phyloP scores from a whole-genome alignment of 2,329 filamentous ascomycete species.

The Botrytis paeoniae region DNA sequence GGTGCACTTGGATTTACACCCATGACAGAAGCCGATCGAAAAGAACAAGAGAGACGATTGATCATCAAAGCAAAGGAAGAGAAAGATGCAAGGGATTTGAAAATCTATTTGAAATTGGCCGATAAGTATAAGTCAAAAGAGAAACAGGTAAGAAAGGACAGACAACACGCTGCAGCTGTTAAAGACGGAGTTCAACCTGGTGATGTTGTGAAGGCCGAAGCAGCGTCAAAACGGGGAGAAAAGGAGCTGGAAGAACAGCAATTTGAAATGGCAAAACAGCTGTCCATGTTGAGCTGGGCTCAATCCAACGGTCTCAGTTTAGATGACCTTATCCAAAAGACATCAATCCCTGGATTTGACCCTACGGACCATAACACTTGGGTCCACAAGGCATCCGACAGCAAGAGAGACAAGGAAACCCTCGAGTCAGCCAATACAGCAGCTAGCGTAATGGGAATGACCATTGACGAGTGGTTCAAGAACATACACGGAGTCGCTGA shows the following conservation, averaged over 20 bases:
- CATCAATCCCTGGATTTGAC: neutral
- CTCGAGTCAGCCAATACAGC: neutral
- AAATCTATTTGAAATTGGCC: no score
- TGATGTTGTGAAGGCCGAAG: neutral
- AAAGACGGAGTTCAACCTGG: neutral
- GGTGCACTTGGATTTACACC: neutral
- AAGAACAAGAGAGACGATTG: neutral
- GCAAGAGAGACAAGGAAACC: neutral
- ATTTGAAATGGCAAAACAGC: neutral
- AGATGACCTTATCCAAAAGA: neutral
- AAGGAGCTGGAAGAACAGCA: neutral
- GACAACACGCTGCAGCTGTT: neutral
- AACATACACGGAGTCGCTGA: neutral
- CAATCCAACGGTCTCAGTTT: neutral
- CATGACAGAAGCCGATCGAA: neutral
- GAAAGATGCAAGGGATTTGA: neutral
- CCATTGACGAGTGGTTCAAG: neutral
- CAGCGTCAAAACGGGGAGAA: neutral
- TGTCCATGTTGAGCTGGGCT: neutral
- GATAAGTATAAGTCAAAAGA: neutral
- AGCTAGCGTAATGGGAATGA: neutral
- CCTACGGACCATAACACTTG: neutral
- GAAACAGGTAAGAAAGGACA: neutral
- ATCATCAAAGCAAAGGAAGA: neutral
- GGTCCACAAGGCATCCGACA: neutral